Evolutionary conservation across 345 rosid genomes (phyloP).

Genomic region (Aegle marmelos): DNA sequence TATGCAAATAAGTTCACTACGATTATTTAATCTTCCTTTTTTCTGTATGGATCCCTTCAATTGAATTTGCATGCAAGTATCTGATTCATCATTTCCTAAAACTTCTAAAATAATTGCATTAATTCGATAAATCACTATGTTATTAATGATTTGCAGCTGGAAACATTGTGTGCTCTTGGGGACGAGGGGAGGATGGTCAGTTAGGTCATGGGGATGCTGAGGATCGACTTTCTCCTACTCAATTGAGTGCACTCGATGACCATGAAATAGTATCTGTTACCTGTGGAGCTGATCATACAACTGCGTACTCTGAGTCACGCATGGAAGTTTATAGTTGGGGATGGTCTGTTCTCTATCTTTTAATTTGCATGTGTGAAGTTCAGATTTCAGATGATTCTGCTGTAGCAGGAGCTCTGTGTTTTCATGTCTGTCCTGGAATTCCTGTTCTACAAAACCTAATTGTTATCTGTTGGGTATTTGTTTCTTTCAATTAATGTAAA

Average conservation of each 20-base stretch:
- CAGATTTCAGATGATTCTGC: background rate
- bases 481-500: background rate
- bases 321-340: constrained; percentile 91
- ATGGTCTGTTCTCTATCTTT: constrained; percentile 40
- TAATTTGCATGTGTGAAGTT: background rate
- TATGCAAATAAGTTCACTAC: background rate
- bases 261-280: constrained; percentile 60
- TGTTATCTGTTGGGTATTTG: background rate
- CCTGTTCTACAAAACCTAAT: background rate
- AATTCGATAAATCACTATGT: background rate
- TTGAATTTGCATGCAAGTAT: background rate
- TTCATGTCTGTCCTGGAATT: background rate
- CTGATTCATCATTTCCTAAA: background rate
- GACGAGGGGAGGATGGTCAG: constrained; percentile 98
- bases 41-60: background rate
- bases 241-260: constrained; percentile 66
- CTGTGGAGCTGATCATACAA: constrained; percentile 96
- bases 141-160: constrained; percentile 57
- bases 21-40: background rate
- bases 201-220: constrained; percentile 96
- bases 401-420: background rate
- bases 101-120: background rate
- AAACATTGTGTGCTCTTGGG: constrained; percentile 89
- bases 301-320: constrained; percentile 66
- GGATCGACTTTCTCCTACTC: constrained; percentile 80